Evolutionary conservation across 345 rosid genomes (phyloP), one percentile per base, ranked within the genome.

Genomic region (Pugionium cornutum): DNA sequence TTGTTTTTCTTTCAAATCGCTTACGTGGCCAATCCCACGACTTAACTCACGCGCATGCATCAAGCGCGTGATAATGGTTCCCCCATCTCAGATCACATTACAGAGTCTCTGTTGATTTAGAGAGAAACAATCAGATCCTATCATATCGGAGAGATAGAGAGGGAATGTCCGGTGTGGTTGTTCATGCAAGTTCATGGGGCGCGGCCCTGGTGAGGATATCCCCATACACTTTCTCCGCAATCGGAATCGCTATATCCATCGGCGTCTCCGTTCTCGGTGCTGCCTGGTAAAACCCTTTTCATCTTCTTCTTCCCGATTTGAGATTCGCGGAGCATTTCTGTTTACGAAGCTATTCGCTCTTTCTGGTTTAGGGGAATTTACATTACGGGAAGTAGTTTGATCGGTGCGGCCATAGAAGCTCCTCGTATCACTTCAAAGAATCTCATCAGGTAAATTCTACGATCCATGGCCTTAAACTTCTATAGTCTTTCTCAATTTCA

Each of bases 341-440:
- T 9, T 65, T 18, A 53, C 26, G 2, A 11, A 43, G 3, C 47
- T 37, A 7, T 37, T 2, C 25, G 1, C 25, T 62, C 4, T 32
- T 1, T 51, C 9, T 44, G 36, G 2, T 48, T 62, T 58, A 91
- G 96, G 95, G 18, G 18, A 18, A 18, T 18, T 18, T 18, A 18
- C 18, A 18, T 18, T 18, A 18, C 18, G 18, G 18, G 96, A 32
- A 91, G 98, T 77, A 91, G 96, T 79, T 85, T 91, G 79, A 91
- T 89, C 52, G 98, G 96, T 54, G 98, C 98, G 11, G 95, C 96
- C 6, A 84, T 89, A 47, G 88, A 89, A 78, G 95, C 95, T 67
- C 98, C 98, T 26, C 94, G 96, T 31, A 91, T 91, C 39, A 91
- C 96, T 64, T 91, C 97, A 31, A 91, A 91, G 76, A 91, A 88